Base-by-base conservation (phyloP, 805 yeast species). In the Ogataea siamensis region DNA sequence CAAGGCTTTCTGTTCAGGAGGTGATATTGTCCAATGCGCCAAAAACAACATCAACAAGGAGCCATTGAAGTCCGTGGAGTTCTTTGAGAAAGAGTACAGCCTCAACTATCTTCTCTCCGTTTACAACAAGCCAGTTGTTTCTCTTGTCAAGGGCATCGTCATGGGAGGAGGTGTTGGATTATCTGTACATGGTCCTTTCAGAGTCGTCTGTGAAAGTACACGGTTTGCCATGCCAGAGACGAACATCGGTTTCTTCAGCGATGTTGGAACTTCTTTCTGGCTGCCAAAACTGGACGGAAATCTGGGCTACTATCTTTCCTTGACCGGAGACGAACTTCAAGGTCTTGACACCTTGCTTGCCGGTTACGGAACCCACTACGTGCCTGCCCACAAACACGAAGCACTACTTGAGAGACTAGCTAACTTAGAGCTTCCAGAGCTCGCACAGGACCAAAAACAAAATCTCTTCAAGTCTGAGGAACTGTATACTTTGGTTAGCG, bases 151-250 rank as follows among this genome's bases (percentile, higher is more conserved):
- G 57, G 97, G 98, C 15, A 86, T 91, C 52, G 87, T 91, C 18
- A 87, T 93, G 95, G 99, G 98, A 39, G 98, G 98, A 36, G 98
- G 98, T 51, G 95, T 88, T 29, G 98, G 99, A 4, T 67, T 93
- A 30, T 73, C 91, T 0, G 83, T 87, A 28, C 98, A 93, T 63
- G 82, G 87, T 9, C 91, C 96, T 3, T 91, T 91, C 70, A 78
- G 98, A 56, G 68, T 93, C 25, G 95, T 94, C n/a, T 85, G 96
- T 28, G 97, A 91, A 53, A 74, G 76, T 53, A 89, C 98, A 8
- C 74, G 81, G 58, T 75, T 88, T 66, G 96, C 98, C 45, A 93
- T 93, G 99, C 98, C 99, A 7, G 98, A 93, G 64, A 84, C 94
- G 72, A 88, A 86, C 55, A 93, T 93, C 60, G 99, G 99, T 1